Evolutionary conservation across 140 eudicot species (phyloP).

Genomic region (Cichorium intybus): DNA sequence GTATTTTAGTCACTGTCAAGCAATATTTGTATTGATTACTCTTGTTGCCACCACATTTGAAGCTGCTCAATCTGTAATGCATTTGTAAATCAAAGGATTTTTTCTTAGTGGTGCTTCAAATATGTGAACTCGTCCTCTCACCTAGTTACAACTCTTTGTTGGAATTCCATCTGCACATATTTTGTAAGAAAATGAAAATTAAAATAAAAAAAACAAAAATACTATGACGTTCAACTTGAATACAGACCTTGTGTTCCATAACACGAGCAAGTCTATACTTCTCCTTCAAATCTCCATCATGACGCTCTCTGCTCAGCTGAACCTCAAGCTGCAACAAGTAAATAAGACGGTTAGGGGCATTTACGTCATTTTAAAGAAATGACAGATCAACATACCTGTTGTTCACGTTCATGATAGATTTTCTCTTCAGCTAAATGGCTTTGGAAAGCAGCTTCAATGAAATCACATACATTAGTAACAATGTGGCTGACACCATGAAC

Average conservation of each 20-base stretch:
- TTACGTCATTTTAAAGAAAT: background rate
- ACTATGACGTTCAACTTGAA: too few relatives aligned
- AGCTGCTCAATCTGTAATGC: too few relatives aligned
- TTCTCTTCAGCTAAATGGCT: conserved; percentile 54
- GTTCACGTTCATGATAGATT: conserved; percentile 63
- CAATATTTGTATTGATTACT: too few relatives aligned
- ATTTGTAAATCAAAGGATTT: too few relatives aligned
- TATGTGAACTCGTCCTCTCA: conserved; percentile 52
- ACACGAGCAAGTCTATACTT: conserved; percentile 64
- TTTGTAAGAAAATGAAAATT: too few relatives aligned
- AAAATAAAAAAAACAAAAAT: too few relatives aligned
- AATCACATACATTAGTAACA: too few relatives aligned
- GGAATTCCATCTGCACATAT: conserved; percentile 38
- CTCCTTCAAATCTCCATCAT: conserved; percentile 68
- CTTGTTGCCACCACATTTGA: too few relatives aligned
- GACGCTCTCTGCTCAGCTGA: conserved; percentile 64
- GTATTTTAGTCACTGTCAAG: too few relatives aligned
- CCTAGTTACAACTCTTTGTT: conserved; percentile 37
- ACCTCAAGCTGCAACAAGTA: conserved; percentile 53
- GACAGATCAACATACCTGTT: conserved; percentile 44
- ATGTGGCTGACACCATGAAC: too few relatives aligned
- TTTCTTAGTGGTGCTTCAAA: too few relatives aligned
- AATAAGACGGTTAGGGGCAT: background rate
- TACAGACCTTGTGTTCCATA: conserved; percentile 56
- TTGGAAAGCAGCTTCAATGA: conserved; percentile 75